Conservation (phyloP, 2,329 filamentous ascomycete genomes). For the Hypoxylon sp. region DNA sequence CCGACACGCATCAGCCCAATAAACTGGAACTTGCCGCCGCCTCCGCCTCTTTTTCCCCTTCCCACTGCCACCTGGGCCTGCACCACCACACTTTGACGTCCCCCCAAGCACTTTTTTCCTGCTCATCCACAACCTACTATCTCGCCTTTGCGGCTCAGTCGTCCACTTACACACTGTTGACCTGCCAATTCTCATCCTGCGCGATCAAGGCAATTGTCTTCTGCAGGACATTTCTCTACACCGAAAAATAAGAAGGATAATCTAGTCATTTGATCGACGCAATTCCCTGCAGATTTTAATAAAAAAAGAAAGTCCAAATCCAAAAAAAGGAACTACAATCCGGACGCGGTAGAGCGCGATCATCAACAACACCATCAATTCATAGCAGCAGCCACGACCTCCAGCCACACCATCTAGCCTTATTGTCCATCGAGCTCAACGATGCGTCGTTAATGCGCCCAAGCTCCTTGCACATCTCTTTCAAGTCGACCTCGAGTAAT, state of each 20-base stretch:
- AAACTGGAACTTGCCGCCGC: conserved; percentile 39
- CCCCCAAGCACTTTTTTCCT: conserved; percentile 45
- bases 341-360: conserved; percentile 40
- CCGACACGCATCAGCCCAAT: conserved; percentile 37
- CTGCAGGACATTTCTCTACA: conserved; percentile 10
- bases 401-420: conserved; percentile 49
- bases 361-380: conserved; percentile 45
- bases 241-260: neutral
- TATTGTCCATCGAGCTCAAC: conserved; percentile 42
- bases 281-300: conserved; percentile 6
- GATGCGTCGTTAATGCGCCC: conserved; percentile 48
- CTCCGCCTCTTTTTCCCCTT: conserved; percentile 38
- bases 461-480: conserved; percentile 37
- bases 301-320: conserved; percentile 12
- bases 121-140: conserved; percentile 47
- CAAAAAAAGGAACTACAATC: conserved; percentile 21
- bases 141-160: conserved; percentile 46
- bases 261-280: conserved; percentile 5
- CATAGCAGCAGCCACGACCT: conserved; percentile 47
- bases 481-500: conserved; percentile 34
- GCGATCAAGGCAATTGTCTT: conserved; percentile 26
- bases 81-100: conserved; percentile 45
- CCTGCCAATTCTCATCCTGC: conserved; percentile 33
- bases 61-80: conserved; percentile 41
- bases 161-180: conserved; percentile 40